phyloP scores from a whole-genome alignment of 805 yeast species.

The Tetrapisispora arboricola region DNA sequence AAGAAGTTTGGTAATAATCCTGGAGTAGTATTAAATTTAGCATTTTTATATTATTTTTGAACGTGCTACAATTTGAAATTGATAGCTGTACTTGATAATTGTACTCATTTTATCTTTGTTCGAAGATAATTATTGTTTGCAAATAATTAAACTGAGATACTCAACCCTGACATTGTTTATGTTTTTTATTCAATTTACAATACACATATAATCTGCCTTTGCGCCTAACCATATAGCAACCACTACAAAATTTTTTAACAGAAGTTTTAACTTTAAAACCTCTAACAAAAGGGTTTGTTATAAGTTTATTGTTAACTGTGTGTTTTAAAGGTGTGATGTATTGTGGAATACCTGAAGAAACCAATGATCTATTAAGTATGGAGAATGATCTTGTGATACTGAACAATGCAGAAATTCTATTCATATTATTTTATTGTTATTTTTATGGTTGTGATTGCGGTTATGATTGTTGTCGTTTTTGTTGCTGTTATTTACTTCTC shows the following conservation, averaged over 20 bases:
- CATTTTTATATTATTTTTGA: no score
- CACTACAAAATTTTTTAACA: slow-evolving; percentile 85
- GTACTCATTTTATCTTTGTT: no score
- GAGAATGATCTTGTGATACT: not conserved
- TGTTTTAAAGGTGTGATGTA: not conserved
- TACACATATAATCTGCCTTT: slow-evolving; percentile 90
- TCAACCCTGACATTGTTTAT: slow-evolving; percentile 85
- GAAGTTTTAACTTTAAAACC: slow-evolving; percentile 88
- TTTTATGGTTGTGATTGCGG: not conserved
- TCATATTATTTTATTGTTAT: not conserved
- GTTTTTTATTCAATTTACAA: slow-evolving; percentile 88
- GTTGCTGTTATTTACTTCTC: no score
- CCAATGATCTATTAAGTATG: not conserved
- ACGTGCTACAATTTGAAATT: no score
- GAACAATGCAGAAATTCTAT: not conserved
- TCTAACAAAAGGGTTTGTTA: slow-evolving; percentile 30
- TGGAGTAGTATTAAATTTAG: no score
- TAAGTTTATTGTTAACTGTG: not conserved
- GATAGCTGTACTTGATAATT: no score
- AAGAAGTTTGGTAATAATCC: no score
- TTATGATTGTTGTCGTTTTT: no score
- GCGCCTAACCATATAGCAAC: slow-evolving; percentile 87
- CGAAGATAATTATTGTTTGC: no score
- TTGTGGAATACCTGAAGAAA: not conserved
- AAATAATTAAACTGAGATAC: no score